Base-by-base conservation (phyloP, 352 stramenopile species). In the Phytopythium mirpurense region DNA sequence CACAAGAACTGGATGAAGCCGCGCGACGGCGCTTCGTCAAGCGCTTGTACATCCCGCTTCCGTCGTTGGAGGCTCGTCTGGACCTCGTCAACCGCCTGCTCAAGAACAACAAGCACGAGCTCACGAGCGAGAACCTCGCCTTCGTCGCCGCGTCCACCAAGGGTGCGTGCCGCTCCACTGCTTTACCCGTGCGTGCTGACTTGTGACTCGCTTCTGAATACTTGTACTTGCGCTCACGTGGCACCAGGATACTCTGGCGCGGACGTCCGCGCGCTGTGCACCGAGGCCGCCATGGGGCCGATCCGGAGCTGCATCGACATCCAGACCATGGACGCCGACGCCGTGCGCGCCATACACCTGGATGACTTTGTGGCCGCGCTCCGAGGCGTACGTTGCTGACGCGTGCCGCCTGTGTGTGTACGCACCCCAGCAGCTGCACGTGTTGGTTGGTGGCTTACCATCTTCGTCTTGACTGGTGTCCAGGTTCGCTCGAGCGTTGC, bases 1-100 rank as follows among this genome's bases (percentile, higher is more conserved):
- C 97, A 18, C 90, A 98, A 72, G 97, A 99, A 63, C 75, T 99
- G 12, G 96, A 99, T 58, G 96, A 99, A 80, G 97, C 97, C 40
- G 96, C 96, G 15, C 80, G 96, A 19, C 78, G 96, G 51, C 88
- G 97, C 52, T 99, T 99, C 55, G 95, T 98, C 23, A 99, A 99
- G 67, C 83, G 94, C 34, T 72, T 99, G 23, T 99, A 99, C 67
- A 98, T 99, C 60, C 95, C 96, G 11, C 65, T 99, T 15, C 96
- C 96, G 18, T 93, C 93, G 11, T 67, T 85, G 47, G 70, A 86
- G 29, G 93, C 92, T 54, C 75, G 95, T 27, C 57, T 90, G 49
- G 77, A 91, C 31, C 67, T 99, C 37, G 56, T 99, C 21, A 81
- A 71, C 19, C 86, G 86, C 0, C 70, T 99, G 26, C 79, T 99